Base-by-base conservation (phyloP, 1,284 basidiomycete species). In the Xerocomus nothofagi region DNA sequence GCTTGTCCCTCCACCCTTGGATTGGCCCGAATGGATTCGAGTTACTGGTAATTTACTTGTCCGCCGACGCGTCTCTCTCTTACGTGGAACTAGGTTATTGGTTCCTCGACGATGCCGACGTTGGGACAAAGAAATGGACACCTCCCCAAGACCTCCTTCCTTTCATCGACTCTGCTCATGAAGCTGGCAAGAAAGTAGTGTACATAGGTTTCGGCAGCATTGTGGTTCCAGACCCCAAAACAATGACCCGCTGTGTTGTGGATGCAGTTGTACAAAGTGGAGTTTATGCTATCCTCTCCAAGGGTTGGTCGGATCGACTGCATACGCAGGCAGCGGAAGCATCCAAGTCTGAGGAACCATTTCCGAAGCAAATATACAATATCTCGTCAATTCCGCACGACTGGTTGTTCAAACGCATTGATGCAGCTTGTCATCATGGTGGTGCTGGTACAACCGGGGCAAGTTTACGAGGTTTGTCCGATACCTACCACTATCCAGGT, bases 181-280 rank as follows among this genome's bases (percentile, higher is more conserved):
- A 75, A 30, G 70, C 75, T 18, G 80, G 81, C 51, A 92, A 91
- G 79, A 98, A 96, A 73, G 78, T 99, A 26, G 93, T 98, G 6
- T 99, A 98, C 72, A 94, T 99, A 57, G 96, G 96, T 23, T 99
- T 98, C 66, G 96, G 96, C n/a, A 97, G 93, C 52, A 96, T 98
- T 54, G 93, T 99, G 42, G 95, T 99, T 18, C 88, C 93, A 10
- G 93, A 99, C 69, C 94, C 96, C 1, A 87, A 84, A 60, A 81
- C 82, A 34, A 93, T 98, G 88, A 98, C 94, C 0, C 82, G 84
- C 39, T 91, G 84, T 61, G 88, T 99, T 43, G 79, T 96, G 36
- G 90, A 97, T 39, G 93, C 95, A 8, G 86, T 98, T 39, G 68
- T 86, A 14, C 80, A 84, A 54, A 90, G 89, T 60, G 93, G 88